Conservation (phyloP, 1,284 basidiomycete species). For the Vanrija pseudolonga region DNA sequence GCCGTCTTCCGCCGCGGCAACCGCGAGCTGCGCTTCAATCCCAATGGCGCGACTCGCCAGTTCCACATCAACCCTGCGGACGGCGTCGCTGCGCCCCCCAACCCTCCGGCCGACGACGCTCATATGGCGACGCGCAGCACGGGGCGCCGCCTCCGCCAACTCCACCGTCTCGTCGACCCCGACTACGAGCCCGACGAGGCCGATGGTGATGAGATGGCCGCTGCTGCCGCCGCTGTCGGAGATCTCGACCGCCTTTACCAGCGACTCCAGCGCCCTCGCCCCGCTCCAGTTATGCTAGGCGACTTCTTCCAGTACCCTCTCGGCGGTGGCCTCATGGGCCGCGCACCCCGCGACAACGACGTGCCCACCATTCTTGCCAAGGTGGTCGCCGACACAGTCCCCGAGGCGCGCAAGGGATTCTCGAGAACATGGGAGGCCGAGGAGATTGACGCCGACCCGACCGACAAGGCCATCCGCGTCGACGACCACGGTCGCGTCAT, state of each 20-base stretch:
- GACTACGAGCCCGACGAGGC: neutral
- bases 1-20: constrained; percentile 23
- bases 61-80: constrained; percentile 1
- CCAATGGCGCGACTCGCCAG: neutral
- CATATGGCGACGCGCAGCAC: neutral
- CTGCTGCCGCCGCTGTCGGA: neutral
- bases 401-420: constrained; percentile 15
- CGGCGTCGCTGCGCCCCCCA: neutral
- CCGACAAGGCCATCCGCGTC: constrained; percentile 8
- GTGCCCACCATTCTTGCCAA: constrained; percentile 21
- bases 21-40: constrained; percentile 19
- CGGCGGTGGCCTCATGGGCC: neutral
- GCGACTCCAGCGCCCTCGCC: too few species aligned
- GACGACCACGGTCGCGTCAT: constrained; percentile 31
- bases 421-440: constrained; percentile 29
- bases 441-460: constrained; percentile 5
- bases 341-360: constrained; percentile 12
- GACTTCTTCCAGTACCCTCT: neutral
- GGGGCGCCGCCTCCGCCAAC: neutral
- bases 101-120: neutral
- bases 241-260: too few species aligned
- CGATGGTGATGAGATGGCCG: neutral
- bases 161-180: neutral
- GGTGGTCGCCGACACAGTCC: constrained; percentile 13
- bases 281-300: too few species aligned